These are phyloP conservation scores for Cryphonectria radicalis DNA, from an alignment of 2,329 filamentous ascomycete genomes.

Conservation along the genomic window DNA sequence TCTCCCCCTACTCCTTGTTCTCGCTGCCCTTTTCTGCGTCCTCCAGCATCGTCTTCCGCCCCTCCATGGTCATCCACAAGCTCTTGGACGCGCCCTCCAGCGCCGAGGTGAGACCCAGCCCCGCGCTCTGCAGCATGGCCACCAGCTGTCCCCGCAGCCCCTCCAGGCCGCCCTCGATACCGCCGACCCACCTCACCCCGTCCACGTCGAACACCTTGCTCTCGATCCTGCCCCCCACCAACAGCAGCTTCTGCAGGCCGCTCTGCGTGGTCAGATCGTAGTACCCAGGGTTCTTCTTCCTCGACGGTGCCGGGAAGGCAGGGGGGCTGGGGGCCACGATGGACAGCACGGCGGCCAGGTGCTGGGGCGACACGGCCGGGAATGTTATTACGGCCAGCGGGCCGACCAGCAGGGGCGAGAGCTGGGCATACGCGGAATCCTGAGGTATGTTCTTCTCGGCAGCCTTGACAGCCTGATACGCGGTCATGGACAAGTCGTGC, in stretches of 20 bases:
- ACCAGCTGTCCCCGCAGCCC: slow-evolving; percentile 83
- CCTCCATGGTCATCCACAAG: slow-evolving; percentile 87
- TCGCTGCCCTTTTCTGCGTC: slow-evolving; percentile 57
- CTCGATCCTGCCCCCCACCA: slow-evolving; percentile 87
- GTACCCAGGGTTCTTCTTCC: slow-evolving; percentile 78
- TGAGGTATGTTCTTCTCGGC: slow-evolving; percentile 38
- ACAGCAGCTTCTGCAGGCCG: slow-evolving; percentile 82
- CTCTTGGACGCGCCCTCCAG: slow-evolving; percentile 81
- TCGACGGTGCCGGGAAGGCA: slow-evolving; percentile 76
- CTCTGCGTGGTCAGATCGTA: slow-evolving; percentile 79
- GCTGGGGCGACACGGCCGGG: slow-evolving; percentile 79
- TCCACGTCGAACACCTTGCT: slow-evolving; percentile 80
- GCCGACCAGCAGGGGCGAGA: slow-evolving; percentile 79
- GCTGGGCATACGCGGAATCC: slow-evolving; percentile 55
- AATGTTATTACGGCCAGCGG: slow-evolving; percentile 81
- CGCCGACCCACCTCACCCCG: slow-evolving; percentile 67
- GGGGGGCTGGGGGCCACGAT: slow-evolving; percentile 74
- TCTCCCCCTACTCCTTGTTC: slow-evolving; percentile 34
- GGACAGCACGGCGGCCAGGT: slow-evolving; percentile 79
- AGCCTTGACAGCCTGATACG: slow-evolving; percentile 53
- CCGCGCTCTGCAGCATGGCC: slow-evolving; percentile 76
- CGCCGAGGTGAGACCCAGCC: slow-evolving; percentile 75
- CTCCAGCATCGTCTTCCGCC: slow-evolving; percentile 78
- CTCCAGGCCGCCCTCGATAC: slow-evolving; percentile 80
- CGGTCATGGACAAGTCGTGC: slow-evolving; percentile 59